Conservation (phyloP, 1,139 yeast species). For the Arxiozyma bovina region DNA sequence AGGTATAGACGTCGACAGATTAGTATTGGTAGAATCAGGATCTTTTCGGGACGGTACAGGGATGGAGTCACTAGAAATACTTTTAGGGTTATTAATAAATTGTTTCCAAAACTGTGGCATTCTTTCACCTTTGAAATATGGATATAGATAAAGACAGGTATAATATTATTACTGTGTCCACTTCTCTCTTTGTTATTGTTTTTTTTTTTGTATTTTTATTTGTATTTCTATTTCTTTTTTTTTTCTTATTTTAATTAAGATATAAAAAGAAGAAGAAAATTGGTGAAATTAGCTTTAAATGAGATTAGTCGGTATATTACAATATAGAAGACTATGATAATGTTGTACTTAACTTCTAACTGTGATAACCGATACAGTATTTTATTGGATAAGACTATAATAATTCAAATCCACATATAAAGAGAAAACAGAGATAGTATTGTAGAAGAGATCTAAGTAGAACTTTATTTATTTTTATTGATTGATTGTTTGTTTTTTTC, state of each 20-base stretch:
- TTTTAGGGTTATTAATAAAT: constrained; percentile 32
- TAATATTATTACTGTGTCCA: no score
- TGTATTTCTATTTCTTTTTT: no score
- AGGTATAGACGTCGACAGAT: not conserved
- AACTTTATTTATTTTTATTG: no score
- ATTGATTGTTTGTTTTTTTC: no score
- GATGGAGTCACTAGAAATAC: constrained; percentile 24
- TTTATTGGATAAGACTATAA: not conserved
- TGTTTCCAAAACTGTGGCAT: constrained; percentile 34
- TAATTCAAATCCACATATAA: not conserved
- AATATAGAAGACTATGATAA: no score
- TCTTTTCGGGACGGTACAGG: not conserved
- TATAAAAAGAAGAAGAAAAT: no score
- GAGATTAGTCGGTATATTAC: not conserved
- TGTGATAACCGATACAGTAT: no score
- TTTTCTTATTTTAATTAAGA: no score
- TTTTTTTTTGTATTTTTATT: no score
- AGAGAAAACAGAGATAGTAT: not conserved
- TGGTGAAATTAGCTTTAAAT: not conserved
- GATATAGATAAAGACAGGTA: no score
- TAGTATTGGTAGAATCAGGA: not conserved
- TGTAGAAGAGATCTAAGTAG: not conserved
- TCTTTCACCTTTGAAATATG: not conserved
- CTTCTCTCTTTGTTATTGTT: no score
- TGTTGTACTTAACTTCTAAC: not conserved